Base-by-base conservation (phyloP, 2,329 filamentous ascomycete species). In the Achaetomium macrosporum region DNA sequence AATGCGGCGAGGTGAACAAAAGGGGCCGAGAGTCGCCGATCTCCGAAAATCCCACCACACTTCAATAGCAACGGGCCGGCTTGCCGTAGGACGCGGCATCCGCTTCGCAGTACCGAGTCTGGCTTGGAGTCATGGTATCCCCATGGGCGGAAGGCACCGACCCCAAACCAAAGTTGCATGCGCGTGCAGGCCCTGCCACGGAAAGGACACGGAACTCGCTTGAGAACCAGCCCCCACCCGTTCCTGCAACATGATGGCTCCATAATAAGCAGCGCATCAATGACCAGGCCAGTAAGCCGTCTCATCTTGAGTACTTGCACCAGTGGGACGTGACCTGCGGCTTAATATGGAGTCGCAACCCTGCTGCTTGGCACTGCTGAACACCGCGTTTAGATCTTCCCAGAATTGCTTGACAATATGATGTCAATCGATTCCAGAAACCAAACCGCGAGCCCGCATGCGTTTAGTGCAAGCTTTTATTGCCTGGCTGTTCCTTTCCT, bases 321-420 rank as follows among this genome's bases (percentile, higher is more conserved):
- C 31, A 57, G 56, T 57, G 53, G 40, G 47, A 49, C 48, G 53
- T 50, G 43, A 57, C 54, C 56, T 52, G 57, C 57, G 56, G 57
- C 48, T 57, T 54, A 53, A 55, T 56, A 53, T 59, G 57, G 57
- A 61, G 51, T 57, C 49, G 59, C 57, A 62, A n/a, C 60, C 57
- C 59, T 60, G 47, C 57, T 62, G 60, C 57, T 59, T 57, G 53
- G 57, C 58, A 56, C 47, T 47, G 56, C 51, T 59, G 57, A 57
- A 61, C 63, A 58, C 60, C 57, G 61, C 57, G 58, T 60, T 62
- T 57, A 62, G 60, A 63, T 48, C 47, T 55, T 47, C 59, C 58
- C 54, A 59, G 59, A 59, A 63, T 57, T 61, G 55, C 46, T 54
- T 57, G 55, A 60, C 58, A 59, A 59, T 61, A 61, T 63, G 47